These are phyloP conservation scores for Neckera pumila DNA, from an alignment of 225 moss, liverwort and hornwort genomes.

Conservation along the genomic window DNA sequence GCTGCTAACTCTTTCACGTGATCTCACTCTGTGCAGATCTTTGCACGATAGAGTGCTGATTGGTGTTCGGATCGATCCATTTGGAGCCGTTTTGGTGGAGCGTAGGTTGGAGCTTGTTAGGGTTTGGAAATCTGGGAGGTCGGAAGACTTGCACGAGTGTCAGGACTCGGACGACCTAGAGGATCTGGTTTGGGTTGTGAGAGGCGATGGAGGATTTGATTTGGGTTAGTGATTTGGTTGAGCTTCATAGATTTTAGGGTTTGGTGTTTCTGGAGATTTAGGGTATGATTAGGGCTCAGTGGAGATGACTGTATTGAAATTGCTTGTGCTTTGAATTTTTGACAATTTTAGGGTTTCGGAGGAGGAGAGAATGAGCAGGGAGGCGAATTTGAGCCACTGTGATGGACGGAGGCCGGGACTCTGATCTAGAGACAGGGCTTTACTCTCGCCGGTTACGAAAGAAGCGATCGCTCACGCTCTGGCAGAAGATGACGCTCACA, in stretches of 20 bases:
- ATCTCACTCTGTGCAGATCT: not conserved
- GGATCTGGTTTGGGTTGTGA: not conserved
- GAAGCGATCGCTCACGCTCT: constrained; percentile 18
- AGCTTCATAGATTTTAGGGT: not conserved
- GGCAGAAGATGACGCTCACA: constrained; percentile 18
- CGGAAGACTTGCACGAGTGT: not conserved
- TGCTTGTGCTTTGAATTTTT: not conserved
- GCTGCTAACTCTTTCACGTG: not conserved
- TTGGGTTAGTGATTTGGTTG: not conserved
- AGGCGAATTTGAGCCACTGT: not conserved
- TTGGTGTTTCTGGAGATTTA: not conserved
- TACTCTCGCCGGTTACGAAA: constrained; percentile 26
- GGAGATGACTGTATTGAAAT: not conserved
- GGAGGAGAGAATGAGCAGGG: constrained; percentile 6
- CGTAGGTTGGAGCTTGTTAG: not conserved
- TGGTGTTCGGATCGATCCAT: not conserved
- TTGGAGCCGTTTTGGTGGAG: not conserved
- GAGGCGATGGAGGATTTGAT: not conserved
- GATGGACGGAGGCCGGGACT: constrained; percentile 27
- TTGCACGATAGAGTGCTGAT: not conserved
- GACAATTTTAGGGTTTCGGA: not conserved
- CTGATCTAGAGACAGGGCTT: constrained; percentile 37
- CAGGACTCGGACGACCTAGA: not conserved
- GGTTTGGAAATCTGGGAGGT: not conserved
- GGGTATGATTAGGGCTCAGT: not conserved